Evolutionary conservation across 768 basidiomycete genomes (phyloP).

Genomic region (Lactifluus hygrophoroides): DNA sequence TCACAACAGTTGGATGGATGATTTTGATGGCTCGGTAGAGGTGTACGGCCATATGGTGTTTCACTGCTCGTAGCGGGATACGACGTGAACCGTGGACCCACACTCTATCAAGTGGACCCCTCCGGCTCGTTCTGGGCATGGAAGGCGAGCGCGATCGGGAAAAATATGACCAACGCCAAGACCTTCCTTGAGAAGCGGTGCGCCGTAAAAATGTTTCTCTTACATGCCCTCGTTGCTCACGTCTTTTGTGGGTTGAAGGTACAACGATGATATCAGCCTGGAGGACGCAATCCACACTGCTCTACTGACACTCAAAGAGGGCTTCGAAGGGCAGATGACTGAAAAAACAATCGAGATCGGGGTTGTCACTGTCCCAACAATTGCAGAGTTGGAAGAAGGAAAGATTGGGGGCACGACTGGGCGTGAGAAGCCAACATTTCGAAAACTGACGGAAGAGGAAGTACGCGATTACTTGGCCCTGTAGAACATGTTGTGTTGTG

Average conservation of each 20-base stretch:
- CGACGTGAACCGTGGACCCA: constrained; percentile 90
- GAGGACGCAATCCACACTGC: constrained; percentile 99
- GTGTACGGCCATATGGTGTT: constrained; percentile 98
- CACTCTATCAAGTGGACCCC: constrained; percentile 98
- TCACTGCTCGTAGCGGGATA: constrained; percentile 95
- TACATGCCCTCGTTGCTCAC: not conserved
- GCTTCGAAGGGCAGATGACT: constrained; percentile 99
- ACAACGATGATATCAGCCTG: constrained; percentile 97
- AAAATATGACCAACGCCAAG: constrained; percentile 99
- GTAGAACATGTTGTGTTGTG: constrained; percentile 29
- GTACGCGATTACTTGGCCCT: constrained; percentile 91
- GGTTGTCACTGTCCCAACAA: constrained; percentile 82
- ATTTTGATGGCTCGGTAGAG: constrained; percentile 40
- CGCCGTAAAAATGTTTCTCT: constrained; percentile 23
- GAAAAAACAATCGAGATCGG: constrained; percentile 99
- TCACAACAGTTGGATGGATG: not conserved
- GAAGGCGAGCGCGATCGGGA: constrained; percentile 99
- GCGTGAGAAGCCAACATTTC: constrained; percentile 79
- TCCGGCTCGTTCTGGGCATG: constrained; percentile 99
- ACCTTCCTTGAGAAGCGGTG: constrained; percentile 98
- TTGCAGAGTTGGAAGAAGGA: constrained; percentile 57
- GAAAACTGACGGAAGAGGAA: constrained; percentile 94
- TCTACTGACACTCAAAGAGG: constrained; percentile 93
- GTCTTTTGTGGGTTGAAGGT: constrained; percentile 40
- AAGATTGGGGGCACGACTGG: constrained; percentile 61